These are phyloP conservation scores for Ogataea polymorpha DNA, from an alignment of 805 yeast genomes.

Conservation along the genomic window DNA sequence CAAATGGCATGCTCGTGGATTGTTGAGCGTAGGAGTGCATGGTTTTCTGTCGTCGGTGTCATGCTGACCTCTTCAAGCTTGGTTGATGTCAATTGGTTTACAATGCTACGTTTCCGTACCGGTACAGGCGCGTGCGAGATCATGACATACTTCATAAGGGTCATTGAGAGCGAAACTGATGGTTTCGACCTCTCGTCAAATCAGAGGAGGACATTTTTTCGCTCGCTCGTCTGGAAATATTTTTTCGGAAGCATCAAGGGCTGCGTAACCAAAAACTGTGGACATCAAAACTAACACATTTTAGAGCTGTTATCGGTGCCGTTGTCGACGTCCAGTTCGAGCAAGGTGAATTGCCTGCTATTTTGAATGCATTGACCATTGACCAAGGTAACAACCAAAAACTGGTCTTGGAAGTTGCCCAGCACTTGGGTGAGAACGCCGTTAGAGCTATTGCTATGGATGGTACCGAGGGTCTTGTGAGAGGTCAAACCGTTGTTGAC, in stretches of 20 bases:
- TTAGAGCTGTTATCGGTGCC: constrained; percentile 97
- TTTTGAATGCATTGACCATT: constrained; percentile 93
- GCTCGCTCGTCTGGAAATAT: constrained; percentile 13
- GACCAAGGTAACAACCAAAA: constrained; percentile 57
- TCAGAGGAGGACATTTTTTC: constrained; percentile 20
- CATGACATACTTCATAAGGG: not conserved
- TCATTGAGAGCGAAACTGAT: no score
- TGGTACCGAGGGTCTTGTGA: constrained; percentile 99
- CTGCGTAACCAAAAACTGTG: constrained; percentile 18
- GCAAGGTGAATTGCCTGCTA: constrained; percentile 95
- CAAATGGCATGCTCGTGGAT: no score
- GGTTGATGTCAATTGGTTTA: constrained; percentile 1
- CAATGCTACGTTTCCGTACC: constrained; percentile 1
- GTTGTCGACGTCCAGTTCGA: constrained; percentile 98
- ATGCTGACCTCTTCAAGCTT: not conserved
- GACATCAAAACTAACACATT: constrained; percentile 21
- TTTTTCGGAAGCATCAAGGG: constrained; percentile 18
- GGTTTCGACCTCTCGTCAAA: constrained; percentile 16
- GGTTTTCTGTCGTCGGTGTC: not conserved
- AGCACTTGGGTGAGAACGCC: constrained; percentile 99
- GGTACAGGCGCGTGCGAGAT: not conserved
- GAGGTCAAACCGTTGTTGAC: constrained; percentile 90
- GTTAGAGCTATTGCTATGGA: constrained; percentile 99
- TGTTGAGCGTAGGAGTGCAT: not conserved
- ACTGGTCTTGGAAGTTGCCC: constrained; percentile 96